Evolutionary conservation across 306 rosid genomes (phyloP).

Genomic region (Vicia villosa): DNA sequence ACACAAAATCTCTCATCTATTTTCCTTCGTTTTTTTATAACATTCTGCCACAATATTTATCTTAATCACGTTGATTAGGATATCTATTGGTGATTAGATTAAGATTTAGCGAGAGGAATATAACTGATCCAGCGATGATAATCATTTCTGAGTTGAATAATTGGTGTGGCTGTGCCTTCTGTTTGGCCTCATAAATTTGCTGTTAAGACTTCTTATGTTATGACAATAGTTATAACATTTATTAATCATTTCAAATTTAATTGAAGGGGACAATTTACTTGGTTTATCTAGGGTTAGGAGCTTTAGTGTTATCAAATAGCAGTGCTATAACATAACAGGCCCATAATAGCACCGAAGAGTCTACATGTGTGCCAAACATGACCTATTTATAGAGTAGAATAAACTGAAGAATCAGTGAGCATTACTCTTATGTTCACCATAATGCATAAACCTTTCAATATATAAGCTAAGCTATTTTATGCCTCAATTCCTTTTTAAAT

Average conservation of each 20-base stretch:
- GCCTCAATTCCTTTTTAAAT: too few species aligned
- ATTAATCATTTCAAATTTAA: too few species aligned
- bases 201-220: not conserved
- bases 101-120: not conserved
- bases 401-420: too few species aligned
- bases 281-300: not conserved
- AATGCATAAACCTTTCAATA: too few species aligned
- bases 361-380: too few species aligned
- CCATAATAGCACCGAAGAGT: too few species aligned
- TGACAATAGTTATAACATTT: not conserved
- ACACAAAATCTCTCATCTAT: not conserved
- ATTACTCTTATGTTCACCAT: too few species aligned
- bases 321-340: too few species aligned
- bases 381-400: too few species aligned
- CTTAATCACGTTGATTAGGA: not conserved
- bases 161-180: not conserved
- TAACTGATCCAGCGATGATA: not conserved
- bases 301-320: too few species aligned
- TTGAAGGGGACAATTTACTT: too few species aligned
- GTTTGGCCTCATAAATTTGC: not conserved
- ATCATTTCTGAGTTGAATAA: conserved; percentile 4
- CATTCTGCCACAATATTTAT: conserved; percentile 4
- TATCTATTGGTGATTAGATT: not conserved
- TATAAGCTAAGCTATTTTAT: too few species aligned
- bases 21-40: not conserved